A percentile compares a stretch with the other conserved stretches of the same genome.
These are phyloP conservation scores for Ogataea glucozyma DNA, from an alignment of 805 yeast genomes.

Conservation along the genomic window DNA sequence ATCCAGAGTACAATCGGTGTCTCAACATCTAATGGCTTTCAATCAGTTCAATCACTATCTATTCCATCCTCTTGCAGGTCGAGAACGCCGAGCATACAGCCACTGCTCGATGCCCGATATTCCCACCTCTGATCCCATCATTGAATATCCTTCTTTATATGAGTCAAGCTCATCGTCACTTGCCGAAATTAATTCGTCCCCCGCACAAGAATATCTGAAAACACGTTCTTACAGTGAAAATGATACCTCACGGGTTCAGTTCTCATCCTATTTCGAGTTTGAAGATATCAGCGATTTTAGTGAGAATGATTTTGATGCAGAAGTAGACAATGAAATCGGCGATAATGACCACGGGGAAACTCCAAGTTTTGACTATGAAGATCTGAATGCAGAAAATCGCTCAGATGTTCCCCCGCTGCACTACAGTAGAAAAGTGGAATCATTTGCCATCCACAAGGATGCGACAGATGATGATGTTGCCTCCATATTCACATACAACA, in stretches of 20 bases:
- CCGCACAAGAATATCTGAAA: conserved; percentile 7
- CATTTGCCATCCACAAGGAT: conserved; percentile 5
- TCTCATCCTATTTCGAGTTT: conserved; percentile 21
- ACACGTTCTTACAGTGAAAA: conserved; percentile 12
- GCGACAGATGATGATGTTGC: conserved; percentile 4
- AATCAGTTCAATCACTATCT: conserved; percentile 15
- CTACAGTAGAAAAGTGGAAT: neutral
- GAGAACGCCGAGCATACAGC: conserved; percentile 5
- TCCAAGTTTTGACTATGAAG: conserved; percentile 2
- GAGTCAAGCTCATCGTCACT: conserved; percentile 13
- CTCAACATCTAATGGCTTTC: too few species aligned
- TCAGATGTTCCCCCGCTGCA: neutral
- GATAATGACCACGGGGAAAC: neutral
- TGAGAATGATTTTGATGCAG: conserved; percentile 15
- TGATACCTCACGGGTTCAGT: conserved; percentile 10
- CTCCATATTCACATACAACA: conserved; percentile 3
- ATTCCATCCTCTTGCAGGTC: conserved; percentile 16
- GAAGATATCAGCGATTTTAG: conserved; percentile 24
- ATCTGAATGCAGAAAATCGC: neutral
- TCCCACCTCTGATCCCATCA: conserved; percentile 23
- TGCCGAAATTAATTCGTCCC: conserved; percentile 15
- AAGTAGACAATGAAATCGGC: conserved; percentile 10
- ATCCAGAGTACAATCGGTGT: too few species aligned
- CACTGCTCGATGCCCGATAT: conserved; percentile 15
- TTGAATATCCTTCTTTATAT: conserved; percentile 23